Evolutionary conservation across 2,329 filamentous ascomycete species (phyloP).

Genomic region (Nothomitra cinnamomea): DNA sequence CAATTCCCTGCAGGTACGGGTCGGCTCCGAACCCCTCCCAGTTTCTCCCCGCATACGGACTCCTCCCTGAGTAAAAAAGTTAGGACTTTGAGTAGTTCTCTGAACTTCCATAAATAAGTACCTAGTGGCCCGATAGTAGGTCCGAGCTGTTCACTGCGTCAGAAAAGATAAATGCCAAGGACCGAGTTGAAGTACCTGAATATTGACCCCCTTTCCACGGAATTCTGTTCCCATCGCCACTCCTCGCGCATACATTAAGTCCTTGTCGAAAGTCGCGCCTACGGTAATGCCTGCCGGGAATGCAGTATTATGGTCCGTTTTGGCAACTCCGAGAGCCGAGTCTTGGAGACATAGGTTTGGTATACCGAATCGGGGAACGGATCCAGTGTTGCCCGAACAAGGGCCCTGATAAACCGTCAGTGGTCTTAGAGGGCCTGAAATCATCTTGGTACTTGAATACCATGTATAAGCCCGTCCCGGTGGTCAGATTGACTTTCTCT

Average conservation of each 20-base stretch:
- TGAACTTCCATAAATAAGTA: neutral
- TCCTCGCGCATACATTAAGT: conserved; percentile 19
- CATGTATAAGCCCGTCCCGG: conserved; percentile 76
- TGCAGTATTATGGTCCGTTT: conserved; percentile 13
- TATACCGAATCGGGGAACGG: conserved; percentile 17
- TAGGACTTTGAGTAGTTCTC: conserved; percentile 19
- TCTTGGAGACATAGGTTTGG: conserved; percentile 17
- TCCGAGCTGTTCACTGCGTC: neutral
- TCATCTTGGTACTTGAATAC: conserved; percentile 16
- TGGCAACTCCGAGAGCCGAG: conserved; percentile 8
- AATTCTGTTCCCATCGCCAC: conserved; percentile 22
- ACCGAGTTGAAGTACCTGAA: conserved; percentile 16
- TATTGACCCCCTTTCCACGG: conserved; percentile 25
- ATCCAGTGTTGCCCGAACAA: conserved; percentile 38
- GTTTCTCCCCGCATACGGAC: conserved; percentile 26
- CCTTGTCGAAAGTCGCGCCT: conserved; percentile 23
- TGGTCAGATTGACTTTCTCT: conserved; percentile 87
- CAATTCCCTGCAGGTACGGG: conserved; percentile 29
- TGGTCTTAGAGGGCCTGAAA: neutral
- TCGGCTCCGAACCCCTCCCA: conserved; percentile 33
- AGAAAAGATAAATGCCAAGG: neutral
- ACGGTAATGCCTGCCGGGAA: conserved; percentile 17
- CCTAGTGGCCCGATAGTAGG: conserved; percentile 14
- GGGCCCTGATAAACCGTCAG: conserved; percentile 43
- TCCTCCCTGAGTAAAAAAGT: conserved; percentile 21